Conservation (phyloP, 176 grass and related monocot species). For the Lolium multiflorum region DNA sequence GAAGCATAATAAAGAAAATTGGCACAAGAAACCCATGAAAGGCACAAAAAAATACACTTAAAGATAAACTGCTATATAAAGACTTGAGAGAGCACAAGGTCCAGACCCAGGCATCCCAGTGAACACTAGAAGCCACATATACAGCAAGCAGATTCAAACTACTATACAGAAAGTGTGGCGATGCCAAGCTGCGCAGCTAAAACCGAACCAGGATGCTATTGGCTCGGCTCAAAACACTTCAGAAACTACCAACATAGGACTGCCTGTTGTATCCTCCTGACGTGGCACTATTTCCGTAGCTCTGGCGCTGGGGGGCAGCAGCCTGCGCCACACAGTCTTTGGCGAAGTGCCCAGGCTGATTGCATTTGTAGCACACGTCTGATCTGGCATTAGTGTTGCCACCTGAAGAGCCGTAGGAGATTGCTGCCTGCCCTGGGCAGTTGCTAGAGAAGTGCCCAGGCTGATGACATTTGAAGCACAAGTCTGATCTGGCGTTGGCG, state of each 20-base stretch:
- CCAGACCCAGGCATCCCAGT: neutral
- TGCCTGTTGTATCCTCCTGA: constrained; percentile 58
- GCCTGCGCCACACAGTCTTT: neutral
- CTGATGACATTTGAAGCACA: constrained; percentile 23
- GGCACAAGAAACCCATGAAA: neutral
- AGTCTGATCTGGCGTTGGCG: neutral
- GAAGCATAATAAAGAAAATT: neutral
- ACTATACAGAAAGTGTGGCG: constrained; percentile 23
- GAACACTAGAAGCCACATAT: neutral
- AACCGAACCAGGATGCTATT: constrained; percentile 11
- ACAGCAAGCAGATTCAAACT: neutral
- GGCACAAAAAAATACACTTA: neutral
- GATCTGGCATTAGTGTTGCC: neutral
- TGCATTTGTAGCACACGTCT: neutral
- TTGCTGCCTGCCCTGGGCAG: neutral
- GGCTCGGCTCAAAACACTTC: constrained; percentile 4
- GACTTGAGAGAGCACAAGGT: constrained; percentile 20
- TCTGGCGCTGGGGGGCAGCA: constrained; percentile 27
- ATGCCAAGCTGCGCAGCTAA: neutral
- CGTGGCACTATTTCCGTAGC: constrained; percentile 36
- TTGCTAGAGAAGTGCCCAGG: constrained; percentile 11
- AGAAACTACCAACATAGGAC: constrained; percentile 57
- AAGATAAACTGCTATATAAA: neutral
- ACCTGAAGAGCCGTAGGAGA: neutral
- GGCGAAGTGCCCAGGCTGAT: constrained; percentile 22